Conservation (phyloP, 176 grass and related monocot genomes). For the Ananas comosus region DNA sequence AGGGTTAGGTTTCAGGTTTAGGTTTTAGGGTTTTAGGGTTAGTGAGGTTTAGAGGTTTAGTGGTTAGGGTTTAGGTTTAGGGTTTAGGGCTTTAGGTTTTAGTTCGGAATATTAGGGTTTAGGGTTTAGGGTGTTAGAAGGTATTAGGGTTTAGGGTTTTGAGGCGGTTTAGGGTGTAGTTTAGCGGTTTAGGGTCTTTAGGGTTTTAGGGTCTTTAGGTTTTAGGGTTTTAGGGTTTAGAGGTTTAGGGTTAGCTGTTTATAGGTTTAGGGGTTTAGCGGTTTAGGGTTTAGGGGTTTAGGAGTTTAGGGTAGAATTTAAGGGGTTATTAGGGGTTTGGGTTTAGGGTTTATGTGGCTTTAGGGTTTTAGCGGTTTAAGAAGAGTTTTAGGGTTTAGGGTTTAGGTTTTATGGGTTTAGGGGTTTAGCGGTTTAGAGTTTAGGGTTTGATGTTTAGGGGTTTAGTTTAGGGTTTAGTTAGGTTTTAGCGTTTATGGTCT, state of each 20-base stretch:
- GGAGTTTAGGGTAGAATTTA: too few species aligned
- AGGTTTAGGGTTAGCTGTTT: too few species aligned
- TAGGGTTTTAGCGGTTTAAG: too few species aligned
- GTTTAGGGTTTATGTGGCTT: too few species aligned
- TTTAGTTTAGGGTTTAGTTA: slow-evolving; percentile 13
- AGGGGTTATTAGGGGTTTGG: too few species aligned
- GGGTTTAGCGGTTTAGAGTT: slow-evolving; percentile 18
- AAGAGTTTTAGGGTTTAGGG: slow-evolving; percentile 15
- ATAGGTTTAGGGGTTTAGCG: too few species aligned
- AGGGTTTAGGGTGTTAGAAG: slow-evolving; percentile 12
- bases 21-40: slow-evolving; percentile 18
- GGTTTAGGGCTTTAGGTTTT: slow-evolving; percentile 5
- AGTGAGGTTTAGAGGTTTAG: slow-evolving; percentile 7
- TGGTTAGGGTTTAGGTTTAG: slow-evolving; percentile 9
- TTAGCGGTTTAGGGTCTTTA: too few species aligned
- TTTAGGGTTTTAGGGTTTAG: slow-evolving; percentile 13
- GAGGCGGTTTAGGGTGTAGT: slow-evolving; percentile 21
- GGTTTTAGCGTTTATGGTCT: background rate
- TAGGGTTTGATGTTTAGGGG: slow-evolving; percentile 11
- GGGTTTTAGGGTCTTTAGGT: too few species aligned
- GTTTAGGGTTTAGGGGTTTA: too few species aligned
- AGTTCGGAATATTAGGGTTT: slow-evolving; percentile 2
- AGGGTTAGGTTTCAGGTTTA: slow-evolving; percentile 15
- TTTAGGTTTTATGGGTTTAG: slow-evolving; percentile 9
- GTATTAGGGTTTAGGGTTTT: slow-evolving; percentile 15